Conservation (phyloP, 1,284 basidiomycete genomes). For the Vanrija pseudolonga region DNA sequence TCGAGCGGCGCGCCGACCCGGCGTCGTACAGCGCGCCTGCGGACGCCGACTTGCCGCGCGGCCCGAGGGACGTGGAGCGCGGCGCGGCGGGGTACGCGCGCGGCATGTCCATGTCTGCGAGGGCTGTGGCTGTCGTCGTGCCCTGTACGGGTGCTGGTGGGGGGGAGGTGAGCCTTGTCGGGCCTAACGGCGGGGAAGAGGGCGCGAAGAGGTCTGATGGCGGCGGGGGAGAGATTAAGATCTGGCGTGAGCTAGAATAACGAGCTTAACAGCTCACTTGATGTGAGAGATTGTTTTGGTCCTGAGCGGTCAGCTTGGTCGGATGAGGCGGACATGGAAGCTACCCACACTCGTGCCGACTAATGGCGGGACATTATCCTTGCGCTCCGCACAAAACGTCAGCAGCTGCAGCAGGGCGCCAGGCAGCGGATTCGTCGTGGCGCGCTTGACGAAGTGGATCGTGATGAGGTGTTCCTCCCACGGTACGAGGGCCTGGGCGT, state of each 20-base stretch:
- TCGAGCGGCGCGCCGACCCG: not conserved
- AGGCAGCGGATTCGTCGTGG: slow-evolving; percentile 21
- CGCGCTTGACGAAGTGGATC: slow-evolving; percentile 15
- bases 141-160: slow-evolving; percentile 16
- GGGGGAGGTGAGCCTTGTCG: slow-evolving; percentile 28
- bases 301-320: slow-evolving; percentile 13
- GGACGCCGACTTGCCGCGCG: no score
- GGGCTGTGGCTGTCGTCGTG: slow-evolving; percentile 19
- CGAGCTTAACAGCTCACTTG: slow-evolving; percentile 17
- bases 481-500: slow-evolving; percentile 42
- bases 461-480: slow-evolving; percentile 48
- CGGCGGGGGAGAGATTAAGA: slow-evolving; percentile 39
- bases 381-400: slow-evolving; percentile 38
- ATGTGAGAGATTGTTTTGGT: slow-evolving; percentile 33
- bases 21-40: not conserved
- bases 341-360: slow-evolving; percentile 22
- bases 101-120: slow-evolving; percentile 3
- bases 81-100: not conserved
- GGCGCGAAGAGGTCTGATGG: slow-evolving; percentile 40
- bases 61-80: not conserved
- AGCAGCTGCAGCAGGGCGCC: slow-evolving; percentile 33
- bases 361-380: slow-evolving; percentile 37
- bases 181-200: slow-evolving; percentile 25
- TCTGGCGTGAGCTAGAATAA: slow-evolving; percentile 16
- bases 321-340: not conserved